These are phyloP conservation scores for Penicillium nucicola DNA, from an alignment of 495 filamentous ascomycete species.

Conservation along the genomic window DNA sequence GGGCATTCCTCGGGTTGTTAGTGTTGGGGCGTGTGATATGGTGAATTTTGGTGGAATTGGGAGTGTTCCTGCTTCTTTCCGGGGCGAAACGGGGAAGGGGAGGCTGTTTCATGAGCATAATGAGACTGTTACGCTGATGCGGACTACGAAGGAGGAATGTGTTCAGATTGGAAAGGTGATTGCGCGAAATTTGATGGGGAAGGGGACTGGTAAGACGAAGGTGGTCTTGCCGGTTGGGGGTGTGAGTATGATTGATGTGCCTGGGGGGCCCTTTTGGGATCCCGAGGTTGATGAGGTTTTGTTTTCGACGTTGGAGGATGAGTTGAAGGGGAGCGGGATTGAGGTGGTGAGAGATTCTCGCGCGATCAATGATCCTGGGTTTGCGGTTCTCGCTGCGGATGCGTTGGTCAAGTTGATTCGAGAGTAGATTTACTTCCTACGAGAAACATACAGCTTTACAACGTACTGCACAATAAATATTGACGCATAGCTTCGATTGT, in stretches of 20 bases:
- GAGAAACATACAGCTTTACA: too few species aligned
- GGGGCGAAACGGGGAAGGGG: background rate
- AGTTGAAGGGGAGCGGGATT: constrained; percentile 35
- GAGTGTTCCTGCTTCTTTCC: constrained; percentile 50
- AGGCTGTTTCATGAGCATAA: constrained; percentile 62
- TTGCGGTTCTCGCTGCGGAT: constrained; percentile 30
- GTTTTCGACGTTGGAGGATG: constrained; percentile 42
- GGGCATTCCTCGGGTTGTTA: constrained; percentile 60
- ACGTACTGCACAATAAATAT: too few species aligned
- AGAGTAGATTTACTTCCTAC: background rate
- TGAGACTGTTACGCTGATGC: constrained; percentile 60
- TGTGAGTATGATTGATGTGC: constrained; percentile 40
- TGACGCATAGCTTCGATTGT: constrained; percentile 14
- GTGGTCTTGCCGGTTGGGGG: constrained; percentile 58
- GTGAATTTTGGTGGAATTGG: constrained; percentile 59
- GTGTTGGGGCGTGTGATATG: constrained; percentile 66
- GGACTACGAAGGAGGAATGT: constrained; percentile 55
- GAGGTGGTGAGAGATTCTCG: constrained; percentile 29
- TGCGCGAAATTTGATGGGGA: constrained; percentile 41
- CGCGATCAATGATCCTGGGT: constrained; percentile 45
- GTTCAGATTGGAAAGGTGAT: constrained; percentile 50
- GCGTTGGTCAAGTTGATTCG: constrained; percentile 16
- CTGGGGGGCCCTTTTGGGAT: constrained; percentile 40
- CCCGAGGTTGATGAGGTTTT: constrained; percentile 41
- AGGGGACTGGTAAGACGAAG: constrained; percentile 31